Base-by-base conservation (phyloP, 495 filamentous ascomycete species). In the Xylaria bambusicola region DNA sequence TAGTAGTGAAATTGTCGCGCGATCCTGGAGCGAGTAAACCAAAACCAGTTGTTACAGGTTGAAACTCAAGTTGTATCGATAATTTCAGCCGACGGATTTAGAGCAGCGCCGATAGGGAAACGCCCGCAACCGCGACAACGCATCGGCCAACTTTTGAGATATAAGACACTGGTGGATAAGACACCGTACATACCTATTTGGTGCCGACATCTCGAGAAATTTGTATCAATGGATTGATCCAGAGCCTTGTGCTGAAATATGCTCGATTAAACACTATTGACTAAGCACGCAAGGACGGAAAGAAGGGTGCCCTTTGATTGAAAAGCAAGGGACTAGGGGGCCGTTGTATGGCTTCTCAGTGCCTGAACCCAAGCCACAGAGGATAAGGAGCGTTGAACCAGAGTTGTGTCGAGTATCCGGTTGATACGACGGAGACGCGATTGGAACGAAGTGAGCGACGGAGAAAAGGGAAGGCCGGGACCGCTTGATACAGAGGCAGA, bases 101-200 rank as follows among this genome's bases (percentile, higher is more conserved):
- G 15, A 49, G 13, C 50, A 60, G 48, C 35, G 40, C 47, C n/a
- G 33, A 45, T 46, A 26, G 44, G 29, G 18, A n/a, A 36, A 48
- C 26, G 44, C 24, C 40, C 33, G 23, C 53, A 56, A 4, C 15
- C 1, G 18, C 23, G 31, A 23, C 8, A 41, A 53, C 52, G 35
- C 21, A 64, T 50, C 29, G 36, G 21, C 35, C 51, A 50, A 42
- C 26, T 26, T 29, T 17, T 13, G 42, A 56, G 40, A 27, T 38
- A 49, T 31, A 12, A 47, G 35, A 38, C 41, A 47, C 60, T 17
- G 29, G 48, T 8, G 18, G 45, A 5, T 12, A 20, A 46, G 15
- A 50, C 24, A 47, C 23, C 6, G 49, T 21, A 65, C 68, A 40
- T 68, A 70, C 68, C 63, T 46, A 51, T 70, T 70, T 23, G 68